Evolutionary conservation across 176 grass and related monocot genomes (phyloP), one percentile per base, ranked within the genome.

Genomic region (Saccharum spontaneum): DNA sequence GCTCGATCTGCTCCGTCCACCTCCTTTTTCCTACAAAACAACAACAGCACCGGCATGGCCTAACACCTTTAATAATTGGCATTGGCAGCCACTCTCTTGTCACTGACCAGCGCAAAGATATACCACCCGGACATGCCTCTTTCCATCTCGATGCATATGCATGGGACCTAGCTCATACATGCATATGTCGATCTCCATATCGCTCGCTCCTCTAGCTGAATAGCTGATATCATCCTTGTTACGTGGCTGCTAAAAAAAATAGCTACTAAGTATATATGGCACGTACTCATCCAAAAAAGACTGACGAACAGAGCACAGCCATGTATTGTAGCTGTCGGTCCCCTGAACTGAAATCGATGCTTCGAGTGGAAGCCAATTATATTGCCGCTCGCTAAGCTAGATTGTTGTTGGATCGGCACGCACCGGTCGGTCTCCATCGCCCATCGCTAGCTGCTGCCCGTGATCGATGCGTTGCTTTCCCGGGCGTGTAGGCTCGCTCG

Each of bases 11-110:
- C 38, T 46, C 41, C 59, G 60, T 26, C 81, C 54, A 28, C 76
- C 76, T 16, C 24, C 60, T 61, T 65, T 64, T 80, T 15, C 33
- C 72, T 31, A 24, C 59, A 24, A 62, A 26, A 41, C 49, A 50
- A 72, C 69, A 82, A 67, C 81, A 24, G 30, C 78, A 55, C 65
- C 76, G 80, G 84, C 66, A 61, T 72, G 80, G 84, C 73, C 57
- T 28, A 15, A 36, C 84, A 2, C 88, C 88, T 90, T 90, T 79
- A 86, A 90, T 86, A 86, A 90, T 86, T 86, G 78, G 23, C 68
- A 73, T 52, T 39, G 72, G 41, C 74, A 22, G 26, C 66, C 84
- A 82, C 83, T 67, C 88, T 6, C 65, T 71, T 82, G 83, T 82
- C 88, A 86, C 79, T 37, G 34, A 78, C 88, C 66, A 30, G 24